These are phyloP conservation scores for Musa troglodytarum DNA, from an alignment of 176 grass and related monocot species.

Conservation along the genomic window DNA sequence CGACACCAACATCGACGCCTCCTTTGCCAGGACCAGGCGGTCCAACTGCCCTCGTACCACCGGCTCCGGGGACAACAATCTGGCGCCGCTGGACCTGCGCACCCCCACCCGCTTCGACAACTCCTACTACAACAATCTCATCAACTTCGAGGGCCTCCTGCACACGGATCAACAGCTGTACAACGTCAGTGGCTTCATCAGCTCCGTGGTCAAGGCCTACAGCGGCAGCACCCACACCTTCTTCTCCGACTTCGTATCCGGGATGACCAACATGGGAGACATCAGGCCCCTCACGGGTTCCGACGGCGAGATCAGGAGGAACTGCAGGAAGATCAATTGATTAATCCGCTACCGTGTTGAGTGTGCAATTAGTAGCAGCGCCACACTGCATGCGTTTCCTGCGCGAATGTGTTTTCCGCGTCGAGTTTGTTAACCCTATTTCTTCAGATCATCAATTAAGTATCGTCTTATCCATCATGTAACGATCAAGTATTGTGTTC, in stretches of 20 bases:
- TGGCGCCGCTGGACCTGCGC: background rate
- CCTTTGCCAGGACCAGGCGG: slow-evolving; percentile 1
- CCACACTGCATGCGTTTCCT: no score
- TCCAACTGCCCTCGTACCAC: slow-evolving; percentile 3
- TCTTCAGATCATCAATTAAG: no score
- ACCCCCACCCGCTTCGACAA: slow-evolving; percentile 37
- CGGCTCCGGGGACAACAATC: background rate
- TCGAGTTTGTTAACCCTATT: no score
- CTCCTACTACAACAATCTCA: slow-evolving; percentile 44
- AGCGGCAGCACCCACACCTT: slow-evolving; percentile 17
- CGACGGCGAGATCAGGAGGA: slow-evolving; percentile 41
- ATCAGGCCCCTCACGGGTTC: slow-evolving; percentile 24
- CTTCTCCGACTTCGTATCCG: slow-evolving; percentile 32
- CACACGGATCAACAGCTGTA: slow-evolving; percentile 56
- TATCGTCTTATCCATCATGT: no score
- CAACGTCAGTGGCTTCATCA: slow-evolving; percentile 15
- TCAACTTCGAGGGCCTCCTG: slow-evolving; percentile 32
- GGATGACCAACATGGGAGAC: slow-evolving; percentile 55
- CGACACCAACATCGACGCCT: slow-evolving; percentile 4
- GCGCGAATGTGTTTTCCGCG: no score
- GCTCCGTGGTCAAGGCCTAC: slow-evolving; percentile 33
- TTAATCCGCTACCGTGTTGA: background rate
- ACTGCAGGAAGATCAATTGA: slow-evolving; percentile 39
- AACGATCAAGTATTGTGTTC: no score
- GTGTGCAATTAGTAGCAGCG: no score